Base-by-base conservation (phyloP, 2,329 filamentous ascomycete genomes). In the Microcera coccophila region DNA sequence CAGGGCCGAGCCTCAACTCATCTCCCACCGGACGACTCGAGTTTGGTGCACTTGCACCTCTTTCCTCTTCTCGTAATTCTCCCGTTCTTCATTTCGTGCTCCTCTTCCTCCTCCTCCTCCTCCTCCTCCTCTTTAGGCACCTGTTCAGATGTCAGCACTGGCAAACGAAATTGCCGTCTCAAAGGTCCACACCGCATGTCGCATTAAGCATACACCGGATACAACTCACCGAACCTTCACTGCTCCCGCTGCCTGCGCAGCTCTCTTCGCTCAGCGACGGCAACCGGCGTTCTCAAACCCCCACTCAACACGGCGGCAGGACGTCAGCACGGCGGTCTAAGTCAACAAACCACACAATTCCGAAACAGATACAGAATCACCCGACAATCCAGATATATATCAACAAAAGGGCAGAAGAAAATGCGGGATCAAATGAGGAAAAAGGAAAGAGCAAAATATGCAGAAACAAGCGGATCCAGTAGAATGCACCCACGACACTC, bases 1-100 rank as follows among this genome's bases (percentile, higher is more conserved):
- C 48, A 52, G 49, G 44, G 22, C 44, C 45, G 45, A 52, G 47
- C 46, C 42, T 45, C 54, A 32, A 49, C 43, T 50, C 53, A 55
- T 52, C 52, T 57, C 53, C 44, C 42, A 33, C 26, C 17, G n/a
- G 24, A 44, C 24, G n/a, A 45, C 42, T n/a, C 38, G 42, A 36
- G 42, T 39, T 44, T 21, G 15, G 28, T 36, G 48, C 34, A 32
- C 36, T 15, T 42, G n/a, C n/a, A 24, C 21, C 34, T 29, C 11
- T 35, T 42, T 43, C 21, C 44, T 38, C 31, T 33, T 42, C 41
- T 35, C 38, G 18, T 9, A 19, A 42, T 38, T 33, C 35, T 31
- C 31, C 22, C 12, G 22, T 26, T 12, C 12, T 26, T 26, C 12
- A 7, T 26, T 26, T 26, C 22, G 22, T 7, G 22, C 22, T 26